phyloP scores from a whole-genome alignment of 257 asterid species.

The Lycium ferocissimum region DNA sequence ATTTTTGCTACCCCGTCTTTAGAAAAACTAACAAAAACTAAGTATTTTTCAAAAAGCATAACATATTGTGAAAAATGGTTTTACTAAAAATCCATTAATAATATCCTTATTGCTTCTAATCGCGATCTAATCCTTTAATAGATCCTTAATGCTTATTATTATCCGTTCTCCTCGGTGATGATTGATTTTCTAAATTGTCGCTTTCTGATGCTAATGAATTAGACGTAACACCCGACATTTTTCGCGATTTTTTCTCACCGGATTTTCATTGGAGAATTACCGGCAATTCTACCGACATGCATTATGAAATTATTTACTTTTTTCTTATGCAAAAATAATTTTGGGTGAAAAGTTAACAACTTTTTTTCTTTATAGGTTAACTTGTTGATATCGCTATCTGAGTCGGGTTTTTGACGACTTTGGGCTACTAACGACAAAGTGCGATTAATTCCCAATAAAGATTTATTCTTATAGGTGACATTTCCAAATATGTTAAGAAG shows the following conservation, averaged over 20 bases:
- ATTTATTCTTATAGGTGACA: not conserved
- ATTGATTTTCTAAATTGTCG: constrained; percentile 70
- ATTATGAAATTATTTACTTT: no score
- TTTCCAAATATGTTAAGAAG: not conserved
- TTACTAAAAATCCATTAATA: no score
- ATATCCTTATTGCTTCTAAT: no score
- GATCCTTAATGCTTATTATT: constrained; percentile 48
- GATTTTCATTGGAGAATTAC: no score
- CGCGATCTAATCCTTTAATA: constrained; percentile 52
- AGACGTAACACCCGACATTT: constrained; percentile 63
- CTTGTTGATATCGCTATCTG: not conserved
- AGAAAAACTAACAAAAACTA: no score
- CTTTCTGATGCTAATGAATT: constrained; percentile 61
- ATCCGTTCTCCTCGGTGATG: constrained; percentile 42
- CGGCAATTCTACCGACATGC: no score
- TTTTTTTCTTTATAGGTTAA: not conserved
- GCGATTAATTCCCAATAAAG: not conserved
- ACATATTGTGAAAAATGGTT: no score
- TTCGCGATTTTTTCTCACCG: not conserved
- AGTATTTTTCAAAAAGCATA: no score
- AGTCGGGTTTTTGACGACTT: not conserved
- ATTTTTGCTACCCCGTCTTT: no score
- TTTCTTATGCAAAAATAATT: no score
- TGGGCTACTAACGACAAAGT: not conserved
- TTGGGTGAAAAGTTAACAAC: no score